Conservation (phyloP, 2,329 filamentous ascomycete species). For the Delphinella strobiligena region DNA sequence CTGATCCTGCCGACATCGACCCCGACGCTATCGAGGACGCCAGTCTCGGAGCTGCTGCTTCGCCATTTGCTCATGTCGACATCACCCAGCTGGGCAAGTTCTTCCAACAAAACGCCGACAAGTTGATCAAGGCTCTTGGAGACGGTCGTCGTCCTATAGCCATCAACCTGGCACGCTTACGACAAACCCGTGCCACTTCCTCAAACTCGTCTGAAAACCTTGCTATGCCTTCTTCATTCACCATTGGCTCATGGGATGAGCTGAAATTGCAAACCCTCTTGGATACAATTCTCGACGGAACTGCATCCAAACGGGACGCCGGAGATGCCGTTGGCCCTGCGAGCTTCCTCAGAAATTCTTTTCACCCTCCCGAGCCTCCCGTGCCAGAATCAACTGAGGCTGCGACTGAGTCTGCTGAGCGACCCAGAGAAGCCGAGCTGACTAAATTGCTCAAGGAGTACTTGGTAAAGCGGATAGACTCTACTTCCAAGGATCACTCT, state of each 20-base stretch:
- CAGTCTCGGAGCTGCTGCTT: background rate
- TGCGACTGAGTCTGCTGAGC: no score
- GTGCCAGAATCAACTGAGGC: no score
- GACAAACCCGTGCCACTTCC: background rate
- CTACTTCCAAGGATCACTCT: slow-evolving; percentile 3
- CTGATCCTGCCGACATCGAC: slow-evolving; percentile 1
- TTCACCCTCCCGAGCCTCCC: background rate
- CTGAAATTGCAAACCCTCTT: slow-evolving; percentile 18
- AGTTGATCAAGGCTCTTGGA: background rate
- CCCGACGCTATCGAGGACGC: background rate
- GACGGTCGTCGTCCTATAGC: background rate
- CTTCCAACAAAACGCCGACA: background rate
- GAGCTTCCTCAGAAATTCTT: background rate
- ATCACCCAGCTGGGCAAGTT: background rate
- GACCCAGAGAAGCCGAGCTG: background rate
- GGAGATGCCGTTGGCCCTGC: background rate
- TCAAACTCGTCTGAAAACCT: background rate
- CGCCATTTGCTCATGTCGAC: background rate
- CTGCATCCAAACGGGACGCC: slow-evolving; percentile 11
- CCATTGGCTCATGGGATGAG: slow-evolving; percentile 16
- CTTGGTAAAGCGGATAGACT: slow-evolving; percentile 6
- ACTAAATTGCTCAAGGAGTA: slow-evolving; percentile 4
- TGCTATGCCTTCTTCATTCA: background rate
- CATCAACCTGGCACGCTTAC: background rate
- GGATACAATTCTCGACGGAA: slow-evolving; percentile 20